Conservation (phyloP, 495 filamentous ascomycete genomes). For the Geoglossum glabrum region DNA sequence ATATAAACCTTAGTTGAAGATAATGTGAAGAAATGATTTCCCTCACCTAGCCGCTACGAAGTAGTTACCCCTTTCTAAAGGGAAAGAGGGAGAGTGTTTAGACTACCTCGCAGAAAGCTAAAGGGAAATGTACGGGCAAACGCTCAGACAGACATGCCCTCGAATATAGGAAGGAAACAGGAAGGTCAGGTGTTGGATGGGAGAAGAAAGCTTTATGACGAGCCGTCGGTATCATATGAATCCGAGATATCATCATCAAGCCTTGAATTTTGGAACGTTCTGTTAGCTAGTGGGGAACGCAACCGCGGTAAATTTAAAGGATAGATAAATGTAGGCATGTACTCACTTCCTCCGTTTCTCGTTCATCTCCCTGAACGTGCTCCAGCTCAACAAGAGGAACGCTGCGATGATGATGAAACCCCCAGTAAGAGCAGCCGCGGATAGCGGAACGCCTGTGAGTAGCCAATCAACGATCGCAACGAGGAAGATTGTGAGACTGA, state of each 20-base stretch:
- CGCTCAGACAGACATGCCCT: neutral
- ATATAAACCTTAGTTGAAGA: too few species aligned
- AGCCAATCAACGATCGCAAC: conserved; percentile 84
- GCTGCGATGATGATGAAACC: conserved; percentile 71
- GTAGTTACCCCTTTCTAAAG: too few species aligned
- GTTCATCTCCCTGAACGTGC: conserved; percentile 77
- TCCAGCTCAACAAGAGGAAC: conserved; percentile 71
- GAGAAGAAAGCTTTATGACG: neutral
- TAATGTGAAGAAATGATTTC: too few species aligned
- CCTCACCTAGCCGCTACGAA: too few species aligned
- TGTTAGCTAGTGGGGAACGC: neutral
- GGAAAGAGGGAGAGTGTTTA: too few species aligned
- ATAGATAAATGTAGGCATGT: neutral
- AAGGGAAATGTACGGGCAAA: neutral
- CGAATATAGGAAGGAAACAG: neutral
- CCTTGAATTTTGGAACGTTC: neutral
- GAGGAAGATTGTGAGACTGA: conserved; percentile 71
- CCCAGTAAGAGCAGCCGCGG: conserved; percentile 54
- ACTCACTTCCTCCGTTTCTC: conserved; percentile 39
- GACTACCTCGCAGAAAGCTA: neutral
- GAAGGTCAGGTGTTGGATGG: neutral
- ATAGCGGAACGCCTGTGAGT: conserved; percentile 51
- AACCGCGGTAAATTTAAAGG: too few species aligned
- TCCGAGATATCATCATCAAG: neutral
- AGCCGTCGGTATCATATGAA: neutral